phyloP scores from a whole-genome alignment of 2,329 filamentous ascomycete genomes.

The Monosporascus sp. region DNA sequence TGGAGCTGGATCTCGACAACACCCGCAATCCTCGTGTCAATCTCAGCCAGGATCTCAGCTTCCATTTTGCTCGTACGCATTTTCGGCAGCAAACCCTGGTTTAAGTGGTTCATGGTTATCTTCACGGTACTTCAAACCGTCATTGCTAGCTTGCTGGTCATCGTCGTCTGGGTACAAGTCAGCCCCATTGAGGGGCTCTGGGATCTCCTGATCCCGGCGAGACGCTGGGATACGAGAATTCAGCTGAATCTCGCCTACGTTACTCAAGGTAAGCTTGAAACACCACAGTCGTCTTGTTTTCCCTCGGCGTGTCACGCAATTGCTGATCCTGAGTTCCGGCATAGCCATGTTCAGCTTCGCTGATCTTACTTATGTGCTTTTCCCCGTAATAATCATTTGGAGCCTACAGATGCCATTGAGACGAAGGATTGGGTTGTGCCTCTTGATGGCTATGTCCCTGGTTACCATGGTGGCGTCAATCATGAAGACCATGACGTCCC shows the following conservation, averaged over 20 bases:
- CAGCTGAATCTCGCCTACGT: no score
- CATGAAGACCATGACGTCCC: background rate
- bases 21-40: background rate
- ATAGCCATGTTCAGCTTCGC: conserved; percentile 1
- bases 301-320: no score
- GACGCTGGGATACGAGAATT: background rate
- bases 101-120: conserved; percentile 4
- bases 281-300: no score
- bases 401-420: conserved; percentile 6
- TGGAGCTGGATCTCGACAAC: background rate
- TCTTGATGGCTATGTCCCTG: conserved; percentile 4
- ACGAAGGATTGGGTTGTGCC: background rate
- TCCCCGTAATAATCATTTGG: conserved; percentile 7
- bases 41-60: conserved; percentile 3
- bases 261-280: no score
- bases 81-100: background rate
- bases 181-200: conserved; percentile 1
- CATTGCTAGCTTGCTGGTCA: background rate
- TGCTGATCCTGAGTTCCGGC: background rate
- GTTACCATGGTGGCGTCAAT: conserved; percentile 4
- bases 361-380: conserved; percentile 5
- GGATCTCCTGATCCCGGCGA: background rate
- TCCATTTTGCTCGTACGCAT: conserved; percentile 2
- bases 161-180: background rate
- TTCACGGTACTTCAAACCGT: background rate